Conservation (phyloP, 495 filamentous ascomycete genomes). For the Clavariopsis aquatica region DNA sequence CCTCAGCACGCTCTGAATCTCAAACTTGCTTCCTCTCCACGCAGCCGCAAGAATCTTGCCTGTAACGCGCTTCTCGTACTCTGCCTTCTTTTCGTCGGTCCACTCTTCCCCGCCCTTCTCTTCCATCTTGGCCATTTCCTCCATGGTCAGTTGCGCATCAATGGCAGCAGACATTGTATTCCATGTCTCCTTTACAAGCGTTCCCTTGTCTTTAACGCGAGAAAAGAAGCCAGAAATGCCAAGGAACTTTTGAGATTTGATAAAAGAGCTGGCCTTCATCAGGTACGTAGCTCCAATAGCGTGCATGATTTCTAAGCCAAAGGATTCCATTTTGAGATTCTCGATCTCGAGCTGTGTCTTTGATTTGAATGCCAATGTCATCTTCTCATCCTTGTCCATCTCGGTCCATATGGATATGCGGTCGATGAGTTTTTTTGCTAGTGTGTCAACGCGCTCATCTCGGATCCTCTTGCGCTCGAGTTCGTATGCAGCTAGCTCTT, state of each 20-base stretch:
- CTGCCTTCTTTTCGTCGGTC: slow-evolving; percentile 97
- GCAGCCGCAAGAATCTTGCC: slow-evolving; percentile 98
- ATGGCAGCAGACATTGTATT: slow-evolving; percentile 96
- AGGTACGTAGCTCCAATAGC: slow-evolving; percentile 89
- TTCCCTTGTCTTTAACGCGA: slow-evolving; percentile 93
- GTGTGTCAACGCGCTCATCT: slow-evolving; percentile 84
- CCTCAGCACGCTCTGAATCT: slow-evolving; percentile 93
- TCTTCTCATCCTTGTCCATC: slow-evolving; percentile 83
- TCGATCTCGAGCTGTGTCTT: slow-evolving; percentile 95
- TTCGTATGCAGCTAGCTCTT: slow-evolving; percentile 86
- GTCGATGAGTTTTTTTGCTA: slow-evolving; percentile 82
- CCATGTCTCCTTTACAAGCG: slow-evolving; percentile 96
- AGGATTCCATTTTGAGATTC: slow-evolving; percentile 98
- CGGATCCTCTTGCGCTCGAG: slow-evolving; percentile 78
- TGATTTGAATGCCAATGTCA: slow-evolving; percentile 85
- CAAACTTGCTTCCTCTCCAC: slow-evolving; percentile 95
- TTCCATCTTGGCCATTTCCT: slow-evolving; percentile 97
- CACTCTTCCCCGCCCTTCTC: slow-evolving; percentile 95
- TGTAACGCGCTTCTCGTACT: slow-evolving; percentile 92
- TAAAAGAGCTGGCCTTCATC: slow-evolving; percentile 78
- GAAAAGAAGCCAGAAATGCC: slow-evolving; percentile 94
- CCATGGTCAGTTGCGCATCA: slow-evolving; percentile 96
- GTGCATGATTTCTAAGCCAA: slow-evolving; percentile 95
- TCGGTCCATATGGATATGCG: slow-evolving; percentile 96
- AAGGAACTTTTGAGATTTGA: slow-evolving; percentile 95